A percentile compares a stretch with the other conserved stretches of the same genome.
Conservation (phyloP, 495 filamentous ascomycete species). For the Penicillium riverlandense region DNA sequence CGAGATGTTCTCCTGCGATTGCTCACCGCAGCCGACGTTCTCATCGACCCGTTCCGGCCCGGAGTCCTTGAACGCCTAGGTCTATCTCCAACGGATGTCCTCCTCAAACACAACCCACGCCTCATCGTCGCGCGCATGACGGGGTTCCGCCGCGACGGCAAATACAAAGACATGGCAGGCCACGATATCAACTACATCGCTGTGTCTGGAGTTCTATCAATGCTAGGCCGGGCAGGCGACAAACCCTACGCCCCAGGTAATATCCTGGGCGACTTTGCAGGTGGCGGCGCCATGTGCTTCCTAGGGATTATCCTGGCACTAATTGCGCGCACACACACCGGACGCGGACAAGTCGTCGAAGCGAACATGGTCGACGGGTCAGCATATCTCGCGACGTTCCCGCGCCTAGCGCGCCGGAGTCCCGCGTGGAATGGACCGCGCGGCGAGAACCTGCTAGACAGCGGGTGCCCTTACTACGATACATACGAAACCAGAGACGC, state of each 20-base stretch:
- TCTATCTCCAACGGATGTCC: slow-evolving; percentile 55
- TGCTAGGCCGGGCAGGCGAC: slow-evolving; percentile 63
- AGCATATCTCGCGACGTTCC: slow-evolving; percentile 69
- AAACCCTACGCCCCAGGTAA: slow-evolving; percentile 76
- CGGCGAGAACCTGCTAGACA: slow-evolving; percentile 74
- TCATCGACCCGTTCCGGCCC: slow-evolving; percentile 91
- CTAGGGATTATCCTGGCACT: slow-evolving; percentile 44
- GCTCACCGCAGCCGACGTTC: slow-evolving; percentile 56
- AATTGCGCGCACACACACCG: slow-evolving; percentile 37
- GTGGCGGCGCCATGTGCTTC: slow-evolving; percentile 76
- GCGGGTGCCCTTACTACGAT: slow-evolving; percentile 81
- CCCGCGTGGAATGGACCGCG: slow-evolving; percentile 53
- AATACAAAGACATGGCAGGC: slow-evolving; percentile 83
- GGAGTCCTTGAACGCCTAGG: slow-evolving; percentile 80
- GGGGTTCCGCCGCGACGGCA: slow-evolving; percentile 80
- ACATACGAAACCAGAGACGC: slow-evolving; percentile 78
- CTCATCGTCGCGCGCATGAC: slow-evolving; percentile 81
- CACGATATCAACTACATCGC: slow-evolving; percentile 98
- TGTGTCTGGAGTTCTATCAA: slow-evolving; percentile 68
- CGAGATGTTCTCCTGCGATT: slow-evolving; percentile 59
- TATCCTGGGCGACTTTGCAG: slow-evolving; percentile 84
- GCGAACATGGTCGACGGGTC: slow-evolving; percentile 95
- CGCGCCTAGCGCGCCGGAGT: slow-evolving; percentile 53
- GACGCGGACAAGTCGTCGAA: slow-evolving; percentile 81
- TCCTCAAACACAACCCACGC: slow-evolving; percentile 62